Conservation (phyloP, 768 basidiomycete species). For the Royoungia palumana region DNA sequence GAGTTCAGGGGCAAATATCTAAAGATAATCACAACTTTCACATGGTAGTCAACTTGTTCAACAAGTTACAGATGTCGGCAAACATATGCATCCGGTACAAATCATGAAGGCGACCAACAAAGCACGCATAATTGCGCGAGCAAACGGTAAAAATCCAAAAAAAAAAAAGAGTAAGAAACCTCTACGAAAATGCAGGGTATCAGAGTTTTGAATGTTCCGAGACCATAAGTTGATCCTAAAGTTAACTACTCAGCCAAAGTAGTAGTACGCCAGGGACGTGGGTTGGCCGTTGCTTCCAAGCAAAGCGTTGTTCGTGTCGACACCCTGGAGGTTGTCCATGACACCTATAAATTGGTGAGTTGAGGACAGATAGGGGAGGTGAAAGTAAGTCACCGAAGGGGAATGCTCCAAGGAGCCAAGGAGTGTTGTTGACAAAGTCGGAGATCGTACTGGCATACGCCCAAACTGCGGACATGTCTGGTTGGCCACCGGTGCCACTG, state of each 20-base stretch:
- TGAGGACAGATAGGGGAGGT: background rate
- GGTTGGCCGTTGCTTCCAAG: constrained; percentile 43
- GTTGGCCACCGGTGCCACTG: constrained; percentile 37
- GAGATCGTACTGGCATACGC: constrained; percentile 43
- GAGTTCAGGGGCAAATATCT: too few relatives aligned
- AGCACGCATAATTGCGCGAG: constrained; percentile 3
- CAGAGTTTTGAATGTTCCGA: background rate
- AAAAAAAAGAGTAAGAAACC: background rate
- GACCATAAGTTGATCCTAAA: too few relatives aligned
- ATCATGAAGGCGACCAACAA: constrained; percentile 11
- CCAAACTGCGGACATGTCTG: constrained; percentile 35
- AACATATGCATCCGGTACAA: constrained; percentile 21
- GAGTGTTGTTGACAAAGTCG: constrained; percentile 41
- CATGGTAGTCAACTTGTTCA: constrained; percentile 15
- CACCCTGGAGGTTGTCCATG: constrained; percentile 49
- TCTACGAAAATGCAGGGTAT: constrained; percentile 22
- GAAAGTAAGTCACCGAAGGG: constrained; percentile 57
- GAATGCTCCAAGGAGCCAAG: constrained; percentile 37
- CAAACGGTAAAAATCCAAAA: background rate
- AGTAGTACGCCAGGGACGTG: constrained; percentile 48
- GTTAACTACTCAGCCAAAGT: constrained; percentile 33
- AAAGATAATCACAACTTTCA: background rate
- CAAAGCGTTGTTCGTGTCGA: constrained; percentile 52
- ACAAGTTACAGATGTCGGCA: constrained; percentile 20
- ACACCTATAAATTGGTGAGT: constrained; percentile 38